phyloP scores from a whole-genome alignment of 495 filamentous ascomycete genomes.

The Penicillium manginii region DNA sequence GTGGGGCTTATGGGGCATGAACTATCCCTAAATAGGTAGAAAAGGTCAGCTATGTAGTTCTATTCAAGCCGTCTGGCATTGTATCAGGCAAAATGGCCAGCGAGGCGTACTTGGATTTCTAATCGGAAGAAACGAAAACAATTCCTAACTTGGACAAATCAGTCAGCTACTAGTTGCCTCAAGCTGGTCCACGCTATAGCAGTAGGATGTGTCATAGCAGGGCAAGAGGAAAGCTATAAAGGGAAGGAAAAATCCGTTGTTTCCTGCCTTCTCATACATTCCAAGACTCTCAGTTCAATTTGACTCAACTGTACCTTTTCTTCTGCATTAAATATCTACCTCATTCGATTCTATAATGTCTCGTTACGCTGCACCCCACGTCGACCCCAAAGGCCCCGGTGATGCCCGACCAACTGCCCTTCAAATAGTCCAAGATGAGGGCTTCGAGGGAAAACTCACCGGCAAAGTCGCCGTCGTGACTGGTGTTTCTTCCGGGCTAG shows the following conservation, averaged over 20 bases:
- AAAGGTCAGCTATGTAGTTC: not conserved
- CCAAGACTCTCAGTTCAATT: not conserved
- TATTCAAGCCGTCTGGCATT: not conserved
- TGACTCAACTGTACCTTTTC: not conserved
- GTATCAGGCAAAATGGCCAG: too few relatives aligned
- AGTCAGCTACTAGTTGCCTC: not conserved
- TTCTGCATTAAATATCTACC: not conserved
- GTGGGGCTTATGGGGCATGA: not conserved
- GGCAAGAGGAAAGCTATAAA: not conserved
- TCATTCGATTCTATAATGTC: constrained; percentile 5
- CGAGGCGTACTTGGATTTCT: too few relatives aligned
- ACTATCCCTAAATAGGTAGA: not conserved
- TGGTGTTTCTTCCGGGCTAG: constrained; percentile 57
- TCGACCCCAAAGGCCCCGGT: constrained; percentile 48
- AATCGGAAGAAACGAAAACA: not conserved
- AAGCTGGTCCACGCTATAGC: not conserved
- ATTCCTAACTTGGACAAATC: not conserved
- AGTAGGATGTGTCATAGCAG: not conserved
- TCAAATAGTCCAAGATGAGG: constrained; percentile 57
- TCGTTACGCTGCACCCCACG: constrained; percentile 46
- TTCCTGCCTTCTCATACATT: not conserved
- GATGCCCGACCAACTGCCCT: constrained; percentile 60
- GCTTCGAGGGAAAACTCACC: constrained; percentile 37
- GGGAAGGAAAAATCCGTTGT: not conserved
- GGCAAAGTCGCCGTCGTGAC: constrained; percentile 57